Evolutionary conservation across 2,329 filamentous ascomycete species (phyloP).

Genomic region (Claviceps sorghi): DNA sequence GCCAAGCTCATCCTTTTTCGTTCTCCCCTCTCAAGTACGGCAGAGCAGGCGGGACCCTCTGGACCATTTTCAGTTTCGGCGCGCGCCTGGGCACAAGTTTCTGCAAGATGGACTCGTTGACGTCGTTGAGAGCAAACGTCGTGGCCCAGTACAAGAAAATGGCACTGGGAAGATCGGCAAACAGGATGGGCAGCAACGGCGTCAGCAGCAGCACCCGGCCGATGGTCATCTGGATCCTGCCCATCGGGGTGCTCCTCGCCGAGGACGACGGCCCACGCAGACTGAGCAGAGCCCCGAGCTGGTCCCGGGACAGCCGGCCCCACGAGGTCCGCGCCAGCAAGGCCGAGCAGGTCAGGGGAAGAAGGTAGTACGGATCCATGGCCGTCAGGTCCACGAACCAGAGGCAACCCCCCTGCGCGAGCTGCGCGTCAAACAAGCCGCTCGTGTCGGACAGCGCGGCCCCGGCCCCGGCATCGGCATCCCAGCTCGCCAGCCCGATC

Average conservation of each 20-base stretch:
- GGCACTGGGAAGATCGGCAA: slow-evolving; percentile 23
- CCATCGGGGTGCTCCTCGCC: slow-evolving; percentile 3
- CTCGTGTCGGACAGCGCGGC: slow-evolving; percentile 11
- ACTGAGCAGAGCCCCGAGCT: slow-evolving; percentile 14
- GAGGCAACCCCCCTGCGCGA: slow-evolving; percentile 35
- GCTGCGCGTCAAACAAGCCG: slow-evolving; percentile 20
- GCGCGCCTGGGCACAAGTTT: slow-evolving; percentile 10
- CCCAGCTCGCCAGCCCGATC: slow-evolving; percentile 13
- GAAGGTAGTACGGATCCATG: slow-evolving; percentile 34
- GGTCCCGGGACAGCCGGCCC: slow-evolving; percentile 15
- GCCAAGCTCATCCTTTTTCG: no score
- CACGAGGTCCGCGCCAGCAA: slow-evolving; percentile 17
- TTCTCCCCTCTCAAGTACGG: slow-evolving; percentile 11
- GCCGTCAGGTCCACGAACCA: slow-evolving; percentile 42
- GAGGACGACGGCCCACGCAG: slow-evolving; percentile 6
- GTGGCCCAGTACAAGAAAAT: slow-evolving; percentile 27
- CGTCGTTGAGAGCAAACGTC: slow-evolving; percentile 20
- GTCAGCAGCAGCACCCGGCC: slow-evolving; percentile 19
- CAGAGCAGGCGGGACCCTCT: slow-evolving; percentile 5
- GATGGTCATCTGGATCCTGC: slow-evolving; percentile 14
- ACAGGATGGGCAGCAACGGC: slow-evolving; percentile 20
- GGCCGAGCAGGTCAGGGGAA: slow-evolving; percentile 26
- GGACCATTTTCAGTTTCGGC: slow-evolving; percentile 7
- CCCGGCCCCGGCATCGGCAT: neutral
- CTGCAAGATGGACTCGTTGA: slow-evolving; percentile 19